phyloP scores from a whole-genome alignment of 2,329 filamentous ascomycete species.

The Teratosphaeria epicoccoides region DNA sequence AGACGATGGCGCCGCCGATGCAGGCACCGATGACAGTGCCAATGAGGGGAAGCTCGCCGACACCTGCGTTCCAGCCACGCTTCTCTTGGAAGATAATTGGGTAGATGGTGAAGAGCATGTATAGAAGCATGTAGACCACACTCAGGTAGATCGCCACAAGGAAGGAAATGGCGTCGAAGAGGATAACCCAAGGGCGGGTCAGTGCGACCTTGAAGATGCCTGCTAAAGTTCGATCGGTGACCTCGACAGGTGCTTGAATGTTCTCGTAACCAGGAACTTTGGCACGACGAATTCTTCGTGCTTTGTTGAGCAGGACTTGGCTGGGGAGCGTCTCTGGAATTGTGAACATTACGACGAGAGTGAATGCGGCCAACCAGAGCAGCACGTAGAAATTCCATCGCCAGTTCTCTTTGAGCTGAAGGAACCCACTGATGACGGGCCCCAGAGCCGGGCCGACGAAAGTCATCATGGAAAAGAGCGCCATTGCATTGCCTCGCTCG shows the following conservation, averaged over 20 bases:
- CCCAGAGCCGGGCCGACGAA: slow-evolving; percentile 46
- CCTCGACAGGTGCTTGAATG: slow-evolving; percentile 41
- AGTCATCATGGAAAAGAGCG: slow-evolving; percentile 43
- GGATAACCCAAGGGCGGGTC: slow-evolving; percentile 44
- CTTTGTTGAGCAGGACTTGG: slow-evolving; percentile 44
- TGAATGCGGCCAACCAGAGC: slow-evolving; percentile 28
- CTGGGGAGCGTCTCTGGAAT: slow-evolving; percentile 49
- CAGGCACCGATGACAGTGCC: slow-evolving; percentile 41
- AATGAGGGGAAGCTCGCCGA: slow-evolving; percentile 19
- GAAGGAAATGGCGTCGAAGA: slow-evolving; percentile 45
- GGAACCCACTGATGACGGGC: slow-evolving; percentile 47
- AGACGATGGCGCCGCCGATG: slow-evolving; percentile 34
- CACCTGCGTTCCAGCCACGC: slow-evolving; percentile 31
- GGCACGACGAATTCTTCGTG: slow-evolving; percentile 37
- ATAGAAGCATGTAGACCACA: slow-evolving; percentile 43
- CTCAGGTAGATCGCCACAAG: slow-evolving; percentile 43
- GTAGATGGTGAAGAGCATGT: slow-evolving; percentile 51
- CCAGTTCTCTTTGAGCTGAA: slow-evolving; percentile 43
- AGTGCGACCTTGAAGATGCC: slow-evolving; percentile 43
- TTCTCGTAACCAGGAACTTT: slow-evolving; percentile 44
- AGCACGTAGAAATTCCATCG: slow-evolving; percentile 37
- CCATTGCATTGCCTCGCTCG: slow-evolving; percentile 45
- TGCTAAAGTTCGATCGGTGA: slow-evolving; percentile 32
- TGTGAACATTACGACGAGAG: slow-evolving; percentile 40
- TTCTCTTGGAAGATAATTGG: slow-evolving; percentile 38